Base-by-base conservation (phyloP, 1,284 basidiomycete species). In the Leccinum solheimii region DNA sequence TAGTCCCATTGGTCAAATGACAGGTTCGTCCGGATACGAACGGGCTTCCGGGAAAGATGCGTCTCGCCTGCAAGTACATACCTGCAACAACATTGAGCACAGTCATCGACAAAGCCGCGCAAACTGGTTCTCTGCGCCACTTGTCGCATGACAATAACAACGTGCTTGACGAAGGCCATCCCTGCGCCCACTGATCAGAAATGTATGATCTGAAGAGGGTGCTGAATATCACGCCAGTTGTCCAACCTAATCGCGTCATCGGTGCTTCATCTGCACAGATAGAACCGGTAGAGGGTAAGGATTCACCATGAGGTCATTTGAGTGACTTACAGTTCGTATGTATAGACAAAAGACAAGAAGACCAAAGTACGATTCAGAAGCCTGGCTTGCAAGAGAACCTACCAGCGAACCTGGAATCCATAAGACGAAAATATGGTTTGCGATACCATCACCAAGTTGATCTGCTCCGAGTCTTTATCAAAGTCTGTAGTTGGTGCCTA, bases 271-370 rank as follows among this genome's bases (percentile, higher is more conserved):
- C 68, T 60, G 71, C 69, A 62, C 76, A 76, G 27, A 69, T 66
- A 51, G 63, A 56, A 36, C 72, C 73, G 52, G 8, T 21, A 6
- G 11, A 23, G 7, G 4, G 23, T 58, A 49, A 66, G 56, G 32
- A 2, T n/a, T 23, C 27, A 49, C 27, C 21, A 23, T 23, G 34
- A 59, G 27, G 27, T 14, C 48, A 32, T 38, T 27, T 16, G 9
- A 48, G 52, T 40, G 53, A 64, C 74, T 23, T 54, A 34, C 34
- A 34, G 34, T 34, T 34, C 34, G 34, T 34, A 77, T 51, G 75
- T 77, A 61, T 79, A 80, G 38, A 80, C 71, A 55, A 74, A 73
- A 7, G 75, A 75, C 14, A 78, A 78, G 3, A 81, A 61, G 27
- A 80, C 69, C 30, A 80, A 68, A 2, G 76, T 78, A 32, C 79